Base-by-base conservation (phyloP, 2,329 filamentous ascomycete genomes). In the Fusarium caatingaense region DNA sequence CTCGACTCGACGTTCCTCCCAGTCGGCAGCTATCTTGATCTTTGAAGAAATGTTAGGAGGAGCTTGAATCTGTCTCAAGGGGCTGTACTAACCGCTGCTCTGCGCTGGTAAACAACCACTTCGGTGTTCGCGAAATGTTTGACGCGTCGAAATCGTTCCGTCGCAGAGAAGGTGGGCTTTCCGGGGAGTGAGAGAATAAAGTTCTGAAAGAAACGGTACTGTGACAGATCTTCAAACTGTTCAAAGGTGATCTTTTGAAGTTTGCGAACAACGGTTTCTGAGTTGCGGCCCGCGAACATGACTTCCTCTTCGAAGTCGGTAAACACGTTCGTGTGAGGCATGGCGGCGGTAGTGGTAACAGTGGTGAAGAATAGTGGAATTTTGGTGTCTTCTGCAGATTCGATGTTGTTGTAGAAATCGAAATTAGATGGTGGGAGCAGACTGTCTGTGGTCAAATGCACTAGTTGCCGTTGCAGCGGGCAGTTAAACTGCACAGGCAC, bases 131-230 rank as follows among this genome's bases (percentile, higher is more conserved):
- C 34, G 18, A 37, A 37, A n/a, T 37, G n/a, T 2, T 7, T n/a
- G 0, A 37, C 10, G 3, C 34, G 34, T 4, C 18, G 10, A 12
- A 37, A n/a, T 37, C 18, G 34, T 12, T 37, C 18, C 2, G 10
- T 37, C 10, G 6, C 10, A 37, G 34, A 37, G 18, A 11, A 37
- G 6, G 10, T n/a, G 0, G 34, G 18, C 2, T 37, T 37, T n/a
- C 34, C 34, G 5, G 34, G 34, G 1, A 37, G 34, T 3, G 34
- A 37, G 0, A 37, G 9, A 0, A 37, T 37, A 11, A 37, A 37
- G 0, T 37, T 11, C 0, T n/a, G 6, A 37, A 37, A 37, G 10
- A 37, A 12, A 1, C 10, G 34, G 18, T n/a, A 37, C 10, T 4
- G 10, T 37, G 34, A 37, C 3, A 37, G 18, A n/a, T 37, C 3